Evolutionary conservation across 108 stramenopile genomes (phyloP), one percentile per base, ranked within the genome.

Genomic region (Cyclotella atomus): DNA sequence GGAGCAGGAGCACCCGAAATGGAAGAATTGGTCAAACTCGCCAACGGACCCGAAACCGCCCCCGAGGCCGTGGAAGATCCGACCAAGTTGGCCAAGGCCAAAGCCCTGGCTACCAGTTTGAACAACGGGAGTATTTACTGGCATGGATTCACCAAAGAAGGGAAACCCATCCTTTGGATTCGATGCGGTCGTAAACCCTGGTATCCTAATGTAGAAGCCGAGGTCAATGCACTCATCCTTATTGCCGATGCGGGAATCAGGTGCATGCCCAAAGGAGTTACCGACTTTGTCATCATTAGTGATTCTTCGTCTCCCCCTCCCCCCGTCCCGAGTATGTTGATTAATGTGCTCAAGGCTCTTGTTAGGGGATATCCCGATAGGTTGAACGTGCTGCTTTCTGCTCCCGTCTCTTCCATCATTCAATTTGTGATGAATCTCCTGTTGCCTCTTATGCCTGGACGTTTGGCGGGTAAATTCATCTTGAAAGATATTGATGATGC

Each of bases 361-460:
- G 91, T 95, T 12, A 64, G 83, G 10, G 94, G 94, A 44, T 95
- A 95, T 68, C 94, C 94, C 27, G 94, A 95, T 79, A 83, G 94
- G 32, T 65, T 95, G 62, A 78, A 91, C 62, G 62, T 87, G 57
- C 75, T 95, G 36, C 33, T 86, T 29, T 88, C 92, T n/a, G 91
- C 91, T 15, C 94, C 94, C 0, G 85, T 93, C 7, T 86, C 85
- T 17, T 84, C 83, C 55, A 88, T 95, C 75, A 87, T 95, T 32
- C 90, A 92, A 63, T 91, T 91, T 65, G 91, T 95, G 2, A 89
- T 95, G 90, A 95, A 95, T 68, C 76, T 95, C 19, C 70, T 91
- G 56, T 67, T 93, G 62, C 94, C 94, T 0, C 80, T 95, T 24
- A 93, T 95, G 94, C 94, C 94, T 20, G 90, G 91, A 19, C 80